Evolutionary conservation across 352 stramenopile genomes (phyloP), one percentile per base, ranked within the genome.

Genomic region (Pythium rishiriense): DNA sequence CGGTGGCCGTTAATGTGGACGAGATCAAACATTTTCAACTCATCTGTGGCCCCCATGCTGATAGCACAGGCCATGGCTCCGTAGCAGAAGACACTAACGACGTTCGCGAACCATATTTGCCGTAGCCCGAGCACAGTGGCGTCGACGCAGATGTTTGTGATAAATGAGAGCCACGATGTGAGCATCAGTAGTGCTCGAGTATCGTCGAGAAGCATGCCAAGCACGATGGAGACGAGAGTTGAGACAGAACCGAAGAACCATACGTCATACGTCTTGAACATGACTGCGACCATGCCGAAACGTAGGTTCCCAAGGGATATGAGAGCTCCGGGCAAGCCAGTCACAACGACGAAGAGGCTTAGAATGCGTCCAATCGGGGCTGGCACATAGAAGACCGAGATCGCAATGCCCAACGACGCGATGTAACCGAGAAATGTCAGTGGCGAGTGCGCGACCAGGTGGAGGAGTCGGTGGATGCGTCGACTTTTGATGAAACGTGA

Each of bases 61-160:
- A 60, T 19, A 8, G 24, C 26, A 5, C 22, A 22, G 26, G 47
- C 45, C n/a, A 63, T 61, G 19, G 62, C 22, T 10, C 58, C 17
- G 29, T 56, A 64, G 28, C 26, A 33, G 7, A 49, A 28, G 8
- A 42, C 28, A n/a, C 39, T 22, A 22, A 58, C 29, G 6, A 45
- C 5, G 49, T 62, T 72, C 22, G 55, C 49, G 21, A 68, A 26
- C 39, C 58, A 57, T 0, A 72, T 19, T 3, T 22, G 41, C 6
- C 59, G 58, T 28, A 64, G 28, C 7, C 35, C 56, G 19, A 43
- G 19, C 9, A 66, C 19, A 21, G 31, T 67, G 3, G 66, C 62
- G 29, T 73, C 66, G 26, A 65, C 64, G 22, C 68, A 59, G 4
- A 66, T 46, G 43, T 59, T 64, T 41, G 33, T 56, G 17, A 53